Base-by-base conservation (phyloP, 305 asterid genomes). In the Fraxinus sp. region DNA sequence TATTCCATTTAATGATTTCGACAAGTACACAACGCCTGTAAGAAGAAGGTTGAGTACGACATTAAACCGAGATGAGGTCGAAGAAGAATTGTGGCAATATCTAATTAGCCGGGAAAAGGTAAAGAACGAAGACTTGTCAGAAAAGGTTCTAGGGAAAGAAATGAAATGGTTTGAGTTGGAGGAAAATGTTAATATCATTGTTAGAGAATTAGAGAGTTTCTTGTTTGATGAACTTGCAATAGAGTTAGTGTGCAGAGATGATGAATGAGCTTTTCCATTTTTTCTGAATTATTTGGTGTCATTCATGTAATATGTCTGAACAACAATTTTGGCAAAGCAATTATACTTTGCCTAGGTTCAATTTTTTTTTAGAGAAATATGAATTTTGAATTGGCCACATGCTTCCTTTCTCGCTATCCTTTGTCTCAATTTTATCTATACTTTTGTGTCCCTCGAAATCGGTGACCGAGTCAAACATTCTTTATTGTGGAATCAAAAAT, bases 81-180 rank as follows among this genome's bases (percentile, higher is more conserved):
- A 85, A 82, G 91, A 89, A 82, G 90, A 89, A 26, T 13, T 89
- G 82, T 89, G 90, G 91, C 77, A 57, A 81, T 79, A 82, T 79
- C 81, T 89, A 18, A 28, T 78, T 59, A 41, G 80, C 59, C 86
- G 84, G 37, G 90, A 78, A 71, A 82, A 85, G 44, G 89, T 71
- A 72, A 82, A 70, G 20, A 16, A n/a, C 74, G 82, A 83, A 37
- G 85, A 85, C 78, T 78, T 83, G 41, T 57, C 80, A 26, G 79
- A 78, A 20, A 87, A 85, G 46, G 84, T 74, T 28, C 74, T 80
- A 66, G 81, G 80, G 20, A 82, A 20, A 13, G 90, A 87, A 78
- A 77, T 57, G 76, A 82, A 78, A 81, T 89, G 90, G 91, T 18
- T 84, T 80, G 81, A 84, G 6, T 49, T 85, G 78, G 88, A 81